These are phyloP conservation scores for Colletotrichum horii DNA, from an alignment of 2,329 filamentous ascomycete genomes.

Conservation along the genomic window DNA sequence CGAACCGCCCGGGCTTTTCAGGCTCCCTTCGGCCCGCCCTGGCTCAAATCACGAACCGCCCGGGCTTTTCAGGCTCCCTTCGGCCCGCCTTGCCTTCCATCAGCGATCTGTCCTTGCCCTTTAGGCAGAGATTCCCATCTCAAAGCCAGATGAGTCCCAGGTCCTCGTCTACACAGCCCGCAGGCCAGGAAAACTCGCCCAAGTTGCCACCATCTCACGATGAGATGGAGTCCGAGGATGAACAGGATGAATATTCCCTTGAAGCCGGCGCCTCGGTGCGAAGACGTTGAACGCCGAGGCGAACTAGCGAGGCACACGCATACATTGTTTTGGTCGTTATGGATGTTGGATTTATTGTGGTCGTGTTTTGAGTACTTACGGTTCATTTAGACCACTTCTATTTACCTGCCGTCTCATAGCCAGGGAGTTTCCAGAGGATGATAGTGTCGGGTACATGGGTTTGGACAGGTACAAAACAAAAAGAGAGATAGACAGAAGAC, in stretches of 20 bases:
- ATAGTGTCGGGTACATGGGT: not conserved
- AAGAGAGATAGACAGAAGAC: not conserved
- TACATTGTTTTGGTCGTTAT: not conserved
- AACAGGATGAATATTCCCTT: not conserved
- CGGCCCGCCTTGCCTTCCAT: rapidly evolving
- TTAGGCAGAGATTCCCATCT: not conserved
- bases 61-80: not conserved
- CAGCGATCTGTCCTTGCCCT: not conserved
- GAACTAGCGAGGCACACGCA: not conserved
- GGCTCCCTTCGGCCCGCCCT: too few relatives aligned
- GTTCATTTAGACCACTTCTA: not conserved
- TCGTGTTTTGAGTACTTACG: not conserved
- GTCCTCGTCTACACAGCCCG: not conserved
- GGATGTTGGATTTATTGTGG: not conserved
- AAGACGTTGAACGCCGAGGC: not conserved
- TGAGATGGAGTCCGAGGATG: not conserved
- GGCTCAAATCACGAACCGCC: too few relatives aligned
- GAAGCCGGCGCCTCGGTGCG: too few relatives aligned
- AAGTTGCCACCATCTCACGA: not conserved
- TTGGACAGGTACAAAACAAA: not conserved
- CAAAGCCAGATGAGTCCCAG: not conserved
- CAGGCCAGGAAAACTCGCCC: not conserved
- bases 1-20: too few relatives aligned
- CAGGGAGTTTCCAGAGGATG: not conserved
- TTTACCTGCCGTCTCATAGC: not conserved